Conservation (phyloP, 306 rosid genomes). For the Biancaea sappan region DNA sequence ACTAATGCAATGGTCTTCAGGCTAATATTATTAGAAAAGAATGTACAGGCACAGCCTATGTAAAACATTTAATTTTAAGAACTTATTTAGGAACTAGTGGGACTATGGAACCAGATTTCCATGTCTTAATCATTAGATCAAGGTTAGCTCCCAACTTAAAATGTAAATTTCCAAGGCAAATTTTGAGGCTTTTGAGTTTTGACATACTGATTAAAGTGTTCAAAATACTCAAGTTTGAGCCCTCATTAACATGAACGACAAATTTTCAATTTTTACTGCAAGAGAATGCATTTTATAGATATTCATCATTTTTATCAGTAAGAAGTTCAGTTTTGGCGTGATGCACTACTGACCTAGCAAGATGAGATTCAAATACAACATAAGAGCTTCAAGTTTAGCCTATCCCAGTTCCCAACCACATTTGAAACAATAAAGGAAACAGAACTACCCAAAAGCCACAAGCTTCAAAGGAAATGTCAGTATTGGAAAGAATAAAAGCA, state of each 20-base stretch:
- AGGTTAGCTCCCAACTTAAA: neutral
- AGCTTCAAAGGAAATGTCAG: conserved; percentile 27
- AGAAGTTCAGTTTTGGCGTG: conserved; percentile 15
- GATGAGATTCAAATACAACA: conserved; percentile 21
- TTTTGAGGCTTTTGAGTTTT: neutral
- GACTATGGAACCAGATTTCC: conserved; percentile 18
- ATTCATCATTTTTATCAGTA: neutral
- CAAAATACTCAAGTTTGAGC: conserved; percentile 20
- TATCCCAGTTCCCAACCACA: conserved; percentile 25
- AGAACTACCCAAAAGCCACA: conserved; percentile 20
- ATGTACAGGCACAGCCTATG: neutral
- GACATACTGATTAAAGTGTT: conserved; percentile 12
- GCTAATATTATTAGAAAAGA: neutral
- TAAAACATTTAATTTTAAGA: conserved; percentile 9
- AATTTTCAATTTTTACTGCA: neutral
- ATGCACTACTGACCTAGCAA: conserved; percentile 12
- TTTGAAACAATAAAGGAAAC: conserved; percentile 26
- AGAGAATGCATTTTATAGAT: conserved; percentile 18
- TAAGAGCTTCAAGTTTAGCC: conserved; percentile 5
- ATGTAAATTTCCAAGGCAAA: neutral
- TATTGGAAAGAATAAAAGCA: conserved; percentile 12
- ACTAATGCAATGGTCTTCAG: neutral
- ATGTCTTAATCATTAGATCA: conserved; percentile 8
- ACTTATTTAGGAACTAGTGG: conserved; percentile 13
- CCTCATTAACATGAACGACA: neutral